Evolutionary conservation across 1,139 yeast species (phyloP), one percentile per base, ranked within the genome.

Genomic region (Scheffersomyces lignicola): DNA sequence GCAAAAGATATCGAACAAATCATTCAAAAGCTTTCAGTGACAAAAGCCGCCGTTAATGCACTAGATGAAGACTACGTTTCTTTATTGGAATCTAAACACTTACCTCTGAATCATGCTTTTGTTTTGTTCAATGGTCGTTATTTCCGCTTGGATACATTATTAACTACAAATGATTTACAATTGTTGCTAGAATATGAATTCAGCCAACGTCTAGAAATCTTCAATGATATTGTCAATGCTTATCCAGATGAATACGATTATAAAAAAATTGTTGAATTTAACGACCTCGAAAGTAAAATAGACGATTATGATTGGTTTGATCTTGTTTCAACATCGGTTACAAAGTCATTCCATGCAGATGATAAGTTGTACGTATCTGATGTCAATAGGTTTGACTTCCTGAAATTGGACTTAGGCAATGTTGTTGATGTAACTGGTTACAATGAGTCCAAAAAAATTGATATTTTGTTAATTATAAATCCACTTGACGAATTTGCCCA

Each of bases 401-500:
- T 63, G 7, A 56, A 64, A 2, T 48, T 74, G 41, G 58, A 62
- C 25, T 51, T 52, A 33, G 52, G 54, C 3, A 52, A 65, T 42
- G 48, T 66, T 7, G 44, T 69, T 26, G 62, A 61, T 9, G 44
- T 65, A n/a, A 47, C 56, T n/a, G 48, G 52, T 16, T 43, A 42
- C 5, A 47, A 50, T 15, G 33, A 35, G 1, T 40, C 49, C 2
- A 51, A 57, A 10, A 57, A 62, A 12, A 55, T 80, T 13, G 82
- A 81, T 40, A 51, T 90, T 3, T 58, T 77, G 5, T 64, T 84
- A 1, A 62, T 85, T 2, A 48, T 86, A 27, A 90, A 92, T 54
- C 97, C 97, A 1, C 55, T 80, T 4, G 74, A 76, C 39, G 88
- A 83, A 44, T 51, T 64, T 16, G 75, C 95, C 0, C 97, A 87